Evolutionary conservation across 371 early-diverging fungal species (phyloP).

Genomic region (Mucor piriformis): DNA sequence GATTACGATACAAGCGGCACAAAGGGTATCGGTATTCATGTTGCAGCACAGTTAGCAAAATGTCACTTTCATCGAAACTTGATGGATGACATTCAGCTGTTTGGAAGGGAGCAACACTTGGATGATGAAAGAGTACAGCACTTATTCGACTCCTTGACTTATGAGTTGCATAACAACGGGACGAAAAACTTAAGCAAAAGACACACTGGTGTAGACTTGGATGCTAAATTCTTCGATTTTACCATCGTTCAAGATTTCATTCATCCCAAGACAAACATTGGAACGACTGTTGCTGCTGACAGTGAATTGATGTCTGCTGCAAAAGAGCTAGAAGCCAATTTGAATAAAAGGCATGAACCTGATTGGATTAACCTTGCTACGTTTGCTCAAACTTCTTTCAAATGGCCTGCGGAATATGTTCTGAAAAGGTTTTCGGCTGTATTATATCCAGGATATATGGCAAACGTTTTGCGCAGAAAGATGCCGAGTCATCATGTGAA

Average conservation of each 20-base stretch:
- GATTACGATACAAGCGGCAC: slow-evolving; percentile 39
- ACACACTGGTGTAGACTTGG: slow-evolving; percentile 10
- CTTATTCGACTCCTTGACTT: slow-evolving; percentile 25
- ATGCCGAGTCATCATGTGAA: background rate
- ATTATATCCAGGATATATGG: slow-evolving; percentile 25
- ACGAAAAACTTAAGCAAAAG: slow-evolving; percentile 7
- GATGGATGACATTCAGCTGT: slow-evolving; percentile 22
- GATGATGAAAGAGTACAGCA: slow-evolving; percentile 21
- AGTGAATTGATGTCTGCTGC: background rate
- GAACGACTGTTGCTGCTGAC: background rate
- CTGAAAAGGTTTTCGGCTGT: slow-evolving; percentile 15
- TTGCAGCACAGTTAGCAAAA: slow-evolving; percentile 35
- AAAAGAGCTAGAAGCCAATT: background rate
- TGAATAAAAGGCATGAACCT: slow-evolving; percentile 16
- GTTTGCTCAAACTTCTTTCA: slow-evolving; percentile 15
- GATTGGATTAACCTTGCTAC: slow-evolving; percentile 16
- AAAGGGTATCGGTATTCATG: slow-evolving; percentile 27
- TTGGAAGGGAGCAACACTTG: background rate
- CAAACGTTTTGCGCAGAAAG: background rate
- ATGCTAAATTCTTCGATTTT: slow-evolving; percentile 22
- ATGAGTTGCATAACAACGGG: slow-evolving; percentile 23
- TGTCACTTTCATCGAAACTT: slow-evolving; percentile 22
- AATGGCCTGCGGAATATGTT: slow-evolving; percentile 14
- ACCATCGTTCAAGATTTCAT: slow-evolving; percentile 23
- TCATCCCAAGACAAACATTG: slow-evolving; percentile 19